Conservation (phyloP, 2,329 filamentous ascomycete species). For the Calonectria hongkongensis region DNA sequence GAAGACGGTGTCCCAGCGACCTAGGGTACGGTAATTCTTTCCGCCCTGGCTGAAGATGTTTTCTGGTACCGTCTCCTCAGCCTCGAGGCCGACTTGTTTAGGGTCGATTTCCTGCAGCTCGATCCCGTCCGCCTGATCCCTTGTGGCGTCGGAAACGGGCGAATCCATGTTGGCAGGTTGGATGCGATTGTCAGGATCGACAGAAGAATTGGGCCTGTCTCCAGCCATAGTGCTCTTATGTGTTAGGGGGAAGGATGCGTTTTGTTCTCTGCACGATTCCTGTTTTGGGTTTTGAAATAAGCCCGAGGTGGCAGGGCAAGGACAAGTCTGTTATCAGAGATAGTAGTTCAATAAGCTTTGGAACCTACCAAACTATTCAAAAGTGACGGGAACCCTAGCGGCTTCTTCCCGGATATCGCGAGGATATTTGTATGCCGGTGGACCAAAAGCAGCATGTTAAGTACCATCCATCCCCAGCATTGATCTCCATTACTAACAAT, state of each 20-base stretch:
- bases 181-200: not conserved
- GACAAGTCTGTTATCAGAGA: not conserved
- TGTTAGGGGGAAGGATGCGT: not conserved
- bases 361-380: slow-evolving; percentile 2
- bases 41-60: slow-evolving; percentile 56
- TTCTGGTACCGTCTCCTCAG: slow-evolving; percentile 25
- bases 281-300: not conserved
- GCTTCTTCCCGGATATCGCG: no score
- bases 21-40: slow-evolving; percentile 55
- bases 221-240: slow-evolving; percentile 1
- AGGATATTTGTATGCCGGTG: not conserved
- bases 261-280: not conserved
- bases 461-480: not conserved
- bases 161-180: slow-evolving; percentile 11
- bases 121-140: not conserved
- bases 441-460: not conserved
- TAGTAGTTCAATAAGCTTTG: not conserved
- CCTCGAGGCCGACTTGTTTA: not conserved
- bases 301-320: no score
- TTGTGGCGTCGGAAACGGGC: not conserved
- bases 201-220: not conserved
- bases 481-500: not conserved
- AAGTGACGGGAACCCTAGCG: slow-evolving; percentile 1
- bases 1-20: slow-evolving; percentile 54
- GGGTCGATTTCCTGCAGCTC: not conserved